Conservation (phyloP, 192 early-diverging fungal species). For the Coemansia javaensis region DNA sequence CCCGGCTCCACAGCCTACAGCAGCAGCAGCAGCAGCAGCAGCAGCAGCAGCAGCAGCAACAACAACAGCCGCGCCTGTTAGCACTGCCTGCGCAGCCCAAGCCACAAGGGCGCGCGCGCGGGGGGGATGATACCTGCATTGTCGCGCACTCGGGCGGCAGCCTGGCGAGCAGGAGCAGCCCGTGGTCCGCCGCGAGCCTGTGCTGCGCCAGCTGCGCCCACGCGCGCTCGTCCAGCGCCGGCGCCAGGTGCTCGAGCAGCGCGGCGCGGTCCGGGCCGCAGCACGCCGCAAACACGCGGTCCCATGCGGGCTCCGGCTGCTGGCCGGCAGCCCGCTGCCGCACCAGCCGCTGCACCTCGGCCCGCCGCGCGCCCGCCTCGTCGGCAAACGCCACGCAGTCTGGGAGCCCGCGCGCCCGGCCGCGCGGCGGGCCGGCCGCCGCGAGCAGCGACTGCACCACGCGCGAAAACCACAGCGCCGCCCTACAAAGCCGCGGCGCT, state of each 20-base stretch:
- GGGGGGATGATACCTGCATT: slow-evolving; percentile 21
- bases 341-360: slow-evolving; percentile 16
- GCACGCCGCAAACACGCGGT: slow-evolving; percentile 21
- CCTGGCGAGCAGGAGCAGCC: slow-evolving; percentile 6
- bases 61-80: no score
- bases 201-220: slow-evolving; percentile 28
- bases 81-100: no score
- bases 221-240: slow-evolving; percentile 20
- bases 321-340: not conserved
- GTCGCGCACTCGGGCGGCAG: slow-evolving; percentile 6
- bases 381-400: slow-evolving; percentile 1
- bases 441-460: slow-evolving; percentile 14
- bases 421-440: not conserved
- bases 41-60: no score
- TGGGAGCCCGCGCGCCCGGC: not conserved
- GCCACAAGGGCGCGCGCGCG: no score
- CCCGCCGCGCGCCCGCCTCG: slow-evolving; percentile 1
- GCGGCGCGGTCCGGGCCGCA: slow-evolving; percentile 2
- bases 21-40: not conserved
- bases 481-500: slow-evolving; percentile 17
- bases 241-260: slow-evolving; percentile 11
- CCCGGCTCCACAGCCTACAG: slow-evolving; percentile 28
- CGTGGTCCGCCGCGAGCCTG: slow-evolving; percentile 6
- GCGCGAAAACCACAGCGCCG: slow-evolving; percentile 31
- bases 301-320: slow-evolving; percentile 11